Evolutionary conservation across 108 stramenopile genomes (phyloP), one percentile per base, ranked within the genome.

Genomic region (Fragilaria crotonensis): DNA sequence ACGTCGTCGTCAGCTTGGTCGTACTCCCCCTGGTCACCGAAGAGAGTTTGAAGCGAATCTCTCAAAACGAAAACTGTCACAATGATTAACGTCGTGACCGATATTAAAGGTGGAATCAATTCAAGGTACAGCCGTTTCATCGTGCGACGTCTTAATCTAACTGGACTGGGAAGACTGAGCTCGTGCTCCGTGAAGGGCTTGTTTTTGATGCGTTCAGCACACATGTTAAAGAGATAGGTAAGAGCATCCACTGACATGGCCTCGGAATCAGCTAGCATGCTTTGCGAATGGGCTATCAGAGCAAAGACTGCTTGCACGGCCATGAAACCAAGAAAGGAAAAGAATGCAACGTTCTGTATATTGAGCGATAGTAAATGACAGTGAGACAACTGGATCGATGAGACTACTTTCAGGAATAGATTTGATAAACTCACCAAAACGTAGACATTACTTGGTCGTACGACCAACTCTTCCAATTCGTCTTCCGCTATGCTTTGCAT

Each of bases 71-170:
- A 31, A 26, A 68, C 23, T 22, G 81, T 85, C 22, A 89, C 77
- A 45, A 60, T 66, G 27, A 84, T 61, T 27, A 90, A 54, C 27
- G 83, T 80, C 30, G 67, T 33, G 20, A 84, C 79, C 50, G 79
- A 81, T 45, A 85, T 71, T 18, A 82, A 33, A 3, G 89, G 89
- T 33, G 89, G 85, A 49, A 86, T 67, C 51, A 90, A 60, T 63
- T 90, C 89, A 56, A 90, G 48, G 60, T 82, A 67, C 3, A 77
- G 48, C 17, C 68, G 54, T 30, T 57, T 60, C 36, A 66, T 0
- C 57, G 65, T 53, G 31, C 62, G 54, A n/a, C 64, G 60, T 4
- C 62, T 32, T 0, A 53, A 19, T 14, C 71, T 30, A 2, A 52
- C 29, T 3, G 19, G 5, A 18, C 9, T 30, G 30, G 31, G 49